Evolutionary conservation across 345 rosid species (phyloP), one percentile per base, ranked within the genome.

Genomic region (Acer campestre): DNA sequence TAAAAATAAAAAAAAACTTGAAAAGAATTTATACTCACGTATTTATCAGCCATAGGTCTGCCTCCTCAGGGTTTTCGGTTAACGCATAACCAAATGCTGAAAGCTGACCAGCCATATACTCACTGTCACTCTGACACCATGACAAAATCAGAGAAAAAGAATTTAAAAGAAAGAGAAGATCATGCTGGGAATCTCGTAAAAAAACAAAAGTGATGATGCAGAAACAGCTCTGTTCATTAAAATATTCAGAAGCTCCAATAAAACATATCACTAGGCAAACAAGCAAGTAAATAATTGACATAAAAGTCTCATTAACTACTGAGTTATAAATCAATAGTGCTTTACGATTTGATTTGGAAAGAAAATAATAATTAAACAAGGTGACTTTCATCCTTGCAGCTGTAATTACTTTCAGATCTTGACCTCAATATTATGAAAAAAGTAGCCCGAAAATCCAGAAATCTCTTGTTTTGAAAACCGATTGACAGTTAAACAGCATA

Each of bases 51-150:
- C 99, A 96, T 61, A 96, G 67, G 88, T 94, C 95, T 79, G 94
- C 97, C 40, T 92, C 95, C 78, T 92, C 97, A 38, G 97, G 95
- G 76, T 78, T 87, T n/a, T 94, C 98, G 20, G 87, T 89, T 75
- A 96, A 85, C 14, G 87, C 84, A 87, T 94, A 96, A 67, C 99
- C 98, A 66, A 90, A 96, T 65, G 98, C 92, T 75, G 97, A 90
- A 78, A 96, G 93, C 88, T 94, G 98, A 69, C 99, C 97, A 25
- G 95, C 97, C 99, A 96, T 96, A 83, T 96, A 96, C 85, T 96
- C 98, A 86, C 97, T 94, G 80, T 96, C 99, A 87, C 98, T 96
- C 97, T 96, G 93, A 76, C 70, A 81, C 73, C 74, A 69, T 42
- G 42, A 61, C 16, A 65, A 68, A 48, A 49, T 9, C 13, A 46